phyloP scores from a whole-genome alignment of 2,329 filamentous ascomycete genomes.

The Dendrostoma leiphaemia region DNA sequence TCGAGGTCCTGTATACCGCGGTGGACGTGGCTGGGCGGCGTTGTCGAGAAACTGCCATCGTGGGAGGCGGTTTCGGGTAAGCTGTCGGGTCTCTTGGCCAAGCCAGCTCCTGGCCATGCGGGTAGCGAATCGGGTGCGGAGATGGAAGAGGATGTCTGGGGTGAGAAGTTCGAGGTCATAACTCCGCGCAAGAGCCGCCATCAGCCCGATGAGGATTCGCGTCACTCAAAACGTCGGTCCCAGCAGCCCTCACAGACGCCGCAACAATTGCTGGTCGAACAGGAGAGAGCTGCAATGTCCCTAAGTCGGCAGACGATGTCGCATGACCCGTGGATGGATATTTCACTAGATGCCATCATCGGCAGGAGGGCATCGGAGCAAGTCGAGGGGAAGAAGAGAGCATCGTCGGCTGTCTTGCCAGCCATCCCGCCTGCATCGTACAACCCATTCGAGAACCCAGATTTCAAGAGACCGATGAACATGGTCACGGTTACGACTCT shows the following conservation, averaged over 20 bases:
- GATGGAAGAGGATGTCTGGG: conserved; percentile 7
- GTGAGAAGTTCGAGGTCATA: background rate
- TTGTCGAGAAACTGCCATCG: background rate
- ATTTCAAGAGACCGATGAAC: background rate
- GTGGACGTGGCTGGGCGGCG: background rate
- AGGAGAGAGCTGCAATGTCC: background rate
- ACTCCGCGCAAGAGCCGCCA: background rate
- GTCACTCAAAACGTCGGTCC: background rate
- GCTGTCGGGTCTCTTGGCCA: background rate
- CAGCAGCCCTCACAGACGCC: background rate
- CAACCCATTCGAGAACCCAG: background rate
- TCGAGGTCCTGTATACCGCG: conserved; percentile 3
- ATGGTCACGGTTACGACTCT: background rate
- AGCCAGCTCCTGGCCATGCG: background rate
- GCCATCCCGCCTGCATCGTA: background rate
- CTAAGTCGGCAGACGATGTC: background rate
- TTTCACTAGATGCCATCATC: background rate
- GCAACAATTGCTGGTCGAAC: background rate
- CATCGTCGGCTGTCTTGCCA: background rate
- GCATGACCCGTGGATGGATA: background rate
- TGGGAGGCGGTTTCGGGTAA: background rate
- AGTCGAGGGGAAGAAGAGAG: background rate
- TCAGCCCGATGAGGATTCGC: background rate
- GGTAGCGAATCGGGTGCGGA: background rate
- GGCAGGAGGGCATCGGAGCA: background rate